phyloP scores from a whole-genome alignment of 257 asterid species.

The Fraxinus anomala region DNA sequence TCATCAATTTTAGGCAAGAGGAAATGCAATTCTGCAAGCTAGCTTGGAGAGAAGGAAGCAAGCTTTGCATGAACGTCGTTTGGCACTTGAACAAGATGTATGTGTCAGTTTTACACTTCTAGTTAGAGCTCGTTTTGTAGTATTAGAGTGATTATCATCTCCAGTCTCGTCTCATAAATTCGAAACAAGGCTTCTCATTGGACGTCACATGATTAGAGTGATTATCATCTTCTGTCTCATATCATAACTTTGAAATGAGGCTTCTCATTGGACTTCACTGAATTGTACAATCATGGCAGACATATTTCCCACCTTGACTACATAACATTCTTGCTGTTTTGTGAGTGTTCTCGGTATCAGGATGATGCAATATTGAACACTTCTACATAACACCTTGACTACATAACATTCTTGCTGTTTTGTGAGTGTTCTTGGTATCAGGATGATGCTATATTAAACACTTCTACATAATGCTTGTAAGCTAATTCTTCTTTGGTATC shows the following conservation, averaged over 20 bases:
- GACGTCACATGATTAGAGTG: not conserved
- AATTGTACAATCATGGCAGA: not conserved
- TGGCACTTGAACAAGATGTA: slow-evolving; percentile 97
- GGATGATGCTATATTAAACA: not conserved
- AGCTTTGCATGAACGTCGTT: slow-evolving; percentile 91
- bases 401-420: not conserved
- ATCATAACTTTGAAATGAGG: not conserved
- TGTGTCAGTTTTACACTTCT: slow-evolving; percentile 18
- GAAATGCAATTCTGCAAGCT: slow-evolving; percentile 93
- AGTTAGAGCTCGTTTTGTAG: not conserved
- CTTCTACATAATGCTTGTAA: not conserved
- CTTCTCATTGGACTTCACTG: not conserved
- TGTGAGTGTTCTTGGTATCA: not conserved
- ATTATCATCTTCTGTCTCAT: not conserved
- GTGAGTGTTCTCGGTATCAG: not conserved
- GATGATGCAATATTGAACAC: not conserved
- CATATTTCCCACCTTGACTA: not conserved
- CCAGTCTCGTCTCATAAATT: not conserved
- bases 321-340: not conserved
- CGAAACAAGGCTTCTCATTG: not conserved
- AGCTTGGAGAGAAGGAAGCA: slow-evolving; percentile 96
- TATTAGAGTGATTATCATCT: not conserved
- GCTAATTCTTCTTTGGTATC: not conserved
- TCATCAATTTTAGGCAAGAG: slow-evolving; percentile 66
- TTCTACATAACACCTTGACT: not conserved